Base-by-base conservation (phyloP, 2,329 filamentous ascomycete species). In the Fusarium guadeloupense region DNA sequence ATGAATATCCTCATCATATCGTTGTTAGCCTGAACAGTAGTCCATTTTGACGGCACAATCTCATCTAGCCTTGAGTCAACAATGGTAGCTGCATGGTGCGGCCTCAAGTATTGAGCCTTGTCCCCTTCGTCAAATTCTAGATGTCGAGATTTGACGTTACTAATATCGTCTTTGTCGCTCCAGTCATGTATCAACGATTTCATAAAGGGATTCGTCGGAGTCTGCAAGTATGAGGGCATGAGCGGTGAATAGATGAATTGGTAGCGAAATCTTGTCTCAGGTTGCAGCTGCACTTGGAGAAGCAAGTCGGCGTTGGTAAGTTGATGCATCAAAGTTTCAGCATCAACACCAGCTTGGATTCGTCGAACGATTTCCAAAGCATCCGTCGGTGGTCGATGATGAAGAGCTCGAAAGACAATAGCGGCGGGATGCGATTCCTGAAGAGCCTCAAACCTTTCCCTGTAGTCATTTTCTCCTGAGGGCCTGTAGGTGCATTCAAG, bases 181-280 rank as follows among this genome's bases (percentile, higher is more conserved):
- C 43, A 54, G 7, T 61, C 55, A 14, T 60, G 51, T 10, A 50
- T 33, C 0, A 60, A 26, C 9, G 58, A 61, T 10, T 17, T 20
- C 28, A 61, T 33, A 14, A 40, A 61, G 2, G 50, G 50, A 2
- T 61, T 61, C 0, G 26, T 23, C 0, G 28, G 16, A 3, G 43
- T 39, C 23, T 60, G 55, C 0, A 61, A 40, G 19, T 37, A 60
- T 0, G 6, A 5, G 0, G 58, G 58, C 55, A 61, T 60, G 0
- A 51, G 26, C 0, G 44, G 39, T 0, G 35, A 42, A 7, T 50
- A 51, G 3, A 45, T 37, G 2, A 61, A 60, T 5, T 47, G 20
- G 8, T 59, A 59, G 4, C 56, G 21, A 0, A 13, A 31, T 17
- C 40, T 46, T 3, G 56, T 47, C 20, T 59, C 56, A 3, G 56